Evolutionary conservation across 345 rosid genomes (phyloP).

Genomic region (Noccaea caerulescens): DNA sequence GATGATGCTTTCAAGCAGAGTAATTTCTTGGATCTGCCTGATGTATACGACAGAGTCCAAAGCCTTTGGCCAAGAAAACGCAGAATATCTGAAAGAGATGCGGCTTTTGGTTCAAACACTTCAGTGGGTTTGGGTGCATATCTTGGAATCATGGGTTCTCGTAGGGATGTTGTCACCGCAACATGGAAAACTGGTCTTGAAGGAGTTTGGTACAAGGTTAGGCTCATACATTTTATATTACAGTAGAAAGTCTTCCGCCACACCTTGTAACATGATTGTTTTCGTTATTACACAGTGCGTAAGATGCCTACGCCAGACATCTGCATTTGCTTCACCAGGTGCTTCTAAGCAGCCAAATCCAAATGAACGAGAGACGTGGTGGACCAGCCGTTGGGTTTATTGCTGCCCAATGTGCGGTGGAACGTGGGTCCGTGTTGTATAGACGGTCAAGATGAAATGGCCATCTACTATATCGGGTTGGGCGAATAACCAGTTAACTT

Average conservation of each 20-base stretch:
- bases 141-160: conserved; percentile 99
- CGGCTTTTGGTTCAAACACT: conserved; percentile 93
- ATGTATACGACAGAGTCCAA: conserved; percentile 62
- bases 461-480: conserved; percentile 9
- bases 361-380: conserved; percentile 79
- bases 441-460: conserved; percentile 28
- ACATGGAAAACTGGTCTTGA: conserved; percentile 96
- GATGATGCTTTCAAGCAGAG: conserved; percentile 59
- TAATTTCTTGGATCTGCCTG: conserved; percentile 48
- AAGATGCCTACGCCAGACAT: conserved; percentile 95
- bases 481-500: conserved; percentile 2
- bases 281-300: conserved; percentile 74
- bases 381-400: conserved; percentile 97
- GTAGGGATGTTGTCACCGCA: conserved; percentile 94
- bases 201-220: conserved; percentile 96
- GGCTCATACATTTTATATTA: neutral
- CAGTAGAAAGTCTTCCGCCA: neutral
- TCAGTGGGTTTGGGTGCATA: conserved; percentile 92
- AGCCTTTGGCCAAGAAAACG: conserved; percentile 97
- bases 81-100: conserved; percentile 96
- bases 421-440: conserved; percentile 95
- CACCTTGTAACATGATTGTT: conserved; percentile 15
- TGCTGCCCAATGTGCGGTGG: conserved; percentile 99
- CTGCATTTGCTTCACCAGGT: conserved; percentile 78
- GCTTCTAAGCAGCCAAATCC: conserved; percentile 54